phyloP scores from a whole-genome alignment of 2,329 filamentous ascomycete species.

The Penicillium sp. region DNA sequence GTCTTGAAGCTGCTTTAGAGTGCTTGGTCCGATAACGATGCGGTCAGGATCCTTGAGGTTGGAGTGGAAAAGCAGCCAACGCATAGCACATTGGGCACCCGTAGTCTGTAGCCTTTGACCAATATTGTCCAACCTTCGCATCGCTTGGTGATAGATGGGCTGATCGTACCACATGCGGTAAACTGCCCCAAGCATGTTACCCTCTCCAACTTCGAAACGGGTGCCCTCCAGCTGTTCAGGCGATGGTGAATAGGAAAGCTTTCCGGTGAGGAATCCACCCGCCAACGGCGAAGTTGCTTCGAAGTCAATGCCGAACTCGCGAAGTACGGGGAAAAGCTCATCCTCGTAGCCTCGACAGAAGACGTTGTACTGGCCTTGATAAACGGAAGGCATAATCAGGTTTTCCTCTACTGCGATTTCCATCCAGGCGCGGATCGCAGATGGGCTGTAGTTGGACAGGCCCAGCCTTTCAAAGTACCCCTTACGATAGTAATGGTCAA shows the following conservation, averaged over 20 bases:
- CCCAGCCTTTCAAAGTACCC: not conserved
- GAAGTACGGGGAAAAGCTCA: not conserved
- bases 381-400: not conserved
- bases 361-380: slow-evolving; percentile 4
- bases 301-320: not conserved
- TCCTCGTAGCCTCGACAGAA: slow-evolving; percentile 5
- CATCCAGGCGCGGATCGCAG: not conserved
- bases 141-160: not conserved
- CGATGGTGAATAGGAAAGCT: not conserved
- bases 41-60: not conserved
- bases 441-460: slow-evolving; percentile 3
- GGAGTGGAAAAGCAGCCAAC: slow-evolving; percentile 5
- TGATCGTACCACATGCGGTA: slow-evolving; percentile 8
- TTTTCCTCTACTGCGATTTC: not conserved
- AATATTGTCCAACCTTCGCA: not conserved
- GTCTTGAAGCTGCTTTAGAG: not conserved
- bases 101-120: not conserved
- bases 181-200: slow-evolving; percentile 3
- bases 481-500: not conserved
- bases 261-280: slow-evolving; percentile 1
- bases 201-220: slow-evolving; percentile 2
- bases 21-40: slow-evolving; percentile 3
- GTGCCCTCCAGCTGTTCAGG: not conserved
- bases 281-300: slow-evolving; percentile 2
- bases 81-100: not conserved